phyloP scores from a whole-genome alignment of 352 stramenopile genomes.

The Pythium pyrilobum region DNA sequence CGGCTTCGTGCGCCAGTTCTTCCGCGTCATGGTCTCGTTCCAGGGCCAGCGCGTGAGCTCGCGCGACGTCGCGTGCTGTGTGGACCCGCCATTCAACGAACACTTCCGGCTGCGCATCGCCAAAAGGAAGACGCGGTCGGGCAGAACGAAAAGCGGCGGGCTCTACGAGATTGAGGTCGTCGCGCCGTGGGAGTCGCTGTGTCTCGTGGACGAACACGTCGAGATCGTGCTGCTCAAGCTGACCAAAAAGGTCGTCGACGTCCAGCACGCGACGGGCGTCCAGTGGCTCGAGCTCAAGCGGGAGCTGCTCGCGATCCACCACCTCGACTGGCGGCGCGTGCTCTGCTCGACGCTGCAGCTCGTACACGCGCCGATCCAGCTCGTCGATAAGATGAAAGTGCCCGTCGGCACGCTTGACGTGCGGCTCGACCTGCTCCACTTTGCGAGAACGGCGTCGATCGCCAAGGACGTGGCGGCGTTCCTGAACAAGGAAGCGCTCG shows the following conservation, averaged over 20 bases:
- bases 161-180: constrained; percentile 54
- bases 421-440: constrained; percentile 58
- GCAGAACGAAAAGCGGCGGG: constrained; percentile 18
- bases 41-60: constrained; percentile 48
- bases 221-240: constrained; percentile 62
- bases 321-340: constrained; percentile 72
- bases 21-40: constrained; percentile 48
- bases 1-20: constrained; percentile 42
- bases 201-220: constrained; percentile 53
- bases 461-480: constrained; percentile 35
- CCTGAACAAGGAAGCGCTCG: constrained; percentile 52
- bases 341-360: constrained; percentile 66
- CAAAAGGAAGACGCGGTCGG: constrained; percentile 22
- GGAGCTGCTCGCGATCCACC: constrained; percentile 62
- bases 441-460: constrained; percentile 37
- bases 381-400: constrained; percentile 65
- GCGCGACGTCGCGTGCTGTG: constrained; percentile 34
- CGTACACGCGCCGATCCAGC: constrained; percentile 60
- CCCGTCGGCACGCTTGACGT: constrained; percentile 63
- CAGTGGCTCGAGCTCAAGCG: constrained; percentile 40
- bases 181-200: constrained; percentile 60
- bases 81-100: constrained; percentile 71
- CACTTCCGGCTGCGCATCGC: constrained; percentile 54
- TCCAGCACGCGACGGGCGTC: constrained; percentile 9
- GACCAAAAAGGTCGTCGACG: constrained; percentile 37